Evolutionary conservation across 768 basidiomycete species (phyloP), one percentile per base, ranked within the genome.

Genomic region (Hygrocybe coccinea): DNA sequence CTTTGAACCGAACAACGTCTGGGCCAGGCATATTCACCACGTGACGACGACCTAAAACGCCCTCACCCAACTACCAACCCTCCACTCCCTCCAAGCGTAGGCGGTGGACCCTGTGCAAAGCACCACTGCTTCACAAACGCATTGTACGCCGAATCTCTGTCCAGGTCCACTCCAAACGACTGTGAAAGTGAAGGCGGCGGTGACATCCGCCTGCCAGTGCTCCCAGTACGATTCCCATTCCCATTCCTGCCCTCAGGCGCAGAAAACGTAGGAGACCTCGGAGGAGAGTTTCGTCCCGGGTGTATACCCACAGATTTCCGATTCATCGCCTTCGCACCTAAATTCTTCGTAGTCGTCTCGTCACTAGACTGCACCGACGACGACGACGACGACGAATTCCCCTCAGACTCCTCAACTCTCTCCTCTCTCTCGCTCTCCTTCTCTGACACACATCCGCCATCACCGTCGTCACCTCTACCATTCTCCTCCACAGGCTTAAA

Each of bases 121-220:
- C 85, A 86, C 85, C 85, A 87, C 64, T 84, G 79, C 53, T 72
- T 62, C 49, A 86, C 79, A 56, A 86, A 81, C 21, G 83, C 82
- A 52, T 85, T 77, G 62, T 86, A 86, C 14, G 74, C 58, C 9
- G 69, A 67, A 17, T 73, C 75, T 15, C 45, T 17, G 3, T 51
- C 47, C 47, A 49, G 11, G 43, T 52, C 22, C 50, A 22, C 15
- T 44, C 34, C 22, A 24, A 7, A n/a, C n/a, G 34, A 19, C 12
- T n/a, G n/a, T n/a, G n/a, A n/a, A 33, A 5, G 3, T 44, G 41
- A 15, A 11, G 44, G 41, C 41, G 19, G 11, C 17, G 37, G 11
- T 2, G 55, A 41, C 33, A 24, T 36, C 19, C 22, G 22, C 21
- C 22, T 3, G 39, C 21, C 10, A 17, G n/a, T n/a, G n/a, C n/a